Conservation (phyloP, 345 rosid species). For the Balakata baccata region DNA sequence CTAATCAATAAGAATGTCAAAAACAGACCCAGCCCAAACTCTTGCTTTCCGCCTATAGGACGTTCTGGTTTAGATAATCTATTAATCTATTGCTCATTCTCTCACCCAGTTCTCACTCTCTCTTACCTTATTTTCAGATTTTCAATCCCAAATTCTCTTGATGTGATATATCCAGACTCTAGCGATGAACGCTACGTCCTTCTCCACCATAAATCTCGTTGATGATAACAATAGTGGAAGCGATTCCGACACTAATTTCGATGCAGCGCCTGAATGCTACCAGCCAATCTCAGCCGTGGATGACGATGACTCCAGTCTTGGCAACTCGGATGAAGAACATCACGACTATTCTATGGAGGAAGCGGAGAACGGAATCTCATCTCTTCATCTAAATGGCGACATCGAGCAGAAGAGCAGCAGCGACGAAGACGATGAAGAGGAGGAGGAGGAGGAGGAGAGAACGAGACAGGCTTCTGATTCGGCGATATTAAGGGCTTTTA, state of each 20-base stretch:
- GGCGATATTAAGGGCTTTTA: constrained; percentile 49
- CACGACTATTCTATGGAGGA: constrained; percentile 16
- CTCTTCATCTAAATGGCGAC: constrained; percentile 42
- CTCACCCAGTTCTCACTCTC: too few relatives aligned
- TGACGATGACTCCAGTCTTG: constrained; percentile 21
- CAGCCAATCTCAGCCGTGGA: constrained; percentile 70
- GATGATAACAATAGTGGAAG: constrained; percentile 56
- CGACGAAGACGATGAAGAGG: constrained; percentile 29
- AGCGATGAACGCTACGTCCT: too few relatives aligned
- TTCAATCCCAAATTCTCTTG: too few relatives aligned
- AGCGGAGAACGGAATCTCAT: constrained; percentile 47
- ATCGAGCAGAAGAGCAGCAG: constrained; percentile 40
- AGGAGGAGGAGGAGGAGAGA: constrained; percentile 29
- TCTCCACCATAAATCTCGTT: too few relatives aligned
- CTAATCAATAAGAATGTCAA: too few relatives aligned
- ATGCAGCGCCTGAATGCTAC: constrained; percentile 56
- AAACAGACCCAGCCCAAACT: too few relatives aligned
- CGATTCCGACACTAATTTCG: constrained; percentile 63
- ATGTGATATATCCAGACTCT: too few relatives aligned
- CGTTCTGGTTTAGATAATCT: too few relatives aligned
- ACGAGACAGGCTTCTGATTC: constrained; percentile 36
- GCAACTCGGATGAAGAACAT: constrained; percentile 33
- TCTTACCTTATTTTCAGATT: too few relatives aligned
- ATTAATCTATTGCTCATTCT: too few relatives aligned
- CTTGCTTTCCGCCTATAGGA: too few relatives aligned